Base-by-base conservation (phyloP, 2,329 filamentous ascomycete genomes). In the Chaetomiaceae sp. region DNA sequence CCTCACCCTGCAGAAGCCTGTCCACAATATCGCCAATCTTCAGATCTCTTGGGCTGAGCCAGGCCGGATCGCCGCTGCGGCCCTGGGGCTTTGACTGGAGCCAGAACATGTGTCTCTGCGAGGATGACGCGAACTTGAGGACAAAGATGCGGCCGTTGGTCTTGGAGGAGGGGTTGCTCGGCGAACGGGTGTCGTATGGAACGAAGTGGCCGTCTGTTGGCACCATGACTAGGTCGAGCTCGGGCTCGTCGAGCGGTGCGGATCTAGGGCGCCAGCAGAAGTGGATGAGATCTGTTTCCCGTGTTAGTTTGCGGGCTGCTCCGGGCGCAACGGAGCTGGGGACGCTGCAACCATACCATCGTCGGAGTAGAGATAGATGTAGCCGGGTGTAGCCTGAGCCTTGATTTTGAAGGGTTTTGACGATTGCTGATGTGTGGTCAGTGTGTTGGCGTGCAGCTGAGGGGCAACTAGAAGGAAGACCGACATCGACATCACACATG, bases 251-350 rank as follows among this genome's bases (percentile, higher is more conserved):
- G 61, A 89, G 72, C 20, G 85, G 76, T 54, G 82, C 81, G 61
- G 77, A 80, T 61, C 94, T 86, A 65, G 89, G 85, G 61, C 91
- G 87, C 95, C 95, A 99, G 81, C 91, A 96, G 75, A 99, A 96
- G 75, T 96, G 91, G 56, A 95, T 79, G 56, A 99, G 81, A 48
- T 96, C 87, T 90, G 60, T 43, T 21, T n/a, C 41, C 8, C 10
- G 32, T n/a, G 51, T 60, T 21, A 59, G 56, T 40, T 34, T 51
- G 41, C 27, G 37, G 48, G 21, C 11, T 21, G 33, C 10, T 9
- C 8, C n/a, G 27, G 10, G 36, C 30, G 25, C 40, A 23, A 29
- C 20, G 3, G 29, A 20, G n/a, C 5, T 16, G 27, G 18, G n/a
- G 9, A 14, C 42, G 23, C 3, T 11, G 32, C 16, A 11, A 25